Evolutionary conservation across 2,329 filamentous ascomycete species (phyloP).

Genomic region (Fusarium agapanthi): DNA sequence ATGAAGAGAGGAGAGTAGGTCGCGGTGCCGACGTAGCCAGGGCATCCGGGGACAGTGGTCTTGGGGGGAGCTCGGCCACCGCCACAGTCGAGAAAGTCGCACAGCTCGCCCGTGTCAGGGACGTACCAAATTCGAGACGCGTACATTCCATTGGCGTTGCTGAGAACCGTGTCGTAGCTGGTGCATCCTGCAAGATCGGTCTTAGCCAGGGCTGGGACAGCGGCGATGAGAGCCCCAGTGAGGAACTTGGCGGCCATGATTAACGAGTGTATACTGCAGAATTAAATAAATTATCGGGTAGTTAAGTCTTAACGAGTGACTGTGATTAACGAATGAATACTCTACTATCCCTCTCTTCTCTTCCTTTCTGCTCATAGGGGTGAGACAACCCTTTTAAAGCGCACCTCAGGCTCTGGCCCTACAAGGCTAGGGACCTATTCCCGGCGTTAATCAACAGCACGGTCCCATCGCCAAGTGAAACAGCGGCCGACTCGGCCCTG

Average conservation of each 20-base stretch:
- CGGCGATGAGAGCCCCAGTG: conserved; percentile 42
- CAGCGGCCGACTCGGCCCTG: conserved; percentile 2
- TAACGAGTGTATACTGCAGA: conserved; percentile 22
- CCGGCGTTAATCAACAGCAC: conserved; percentile 14
- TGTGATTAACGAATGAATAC: conserved; percentile 4
- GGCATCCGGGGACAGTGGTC: conserved; percentile 69
- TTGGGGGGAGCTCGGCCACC: conserved; percentile 72
- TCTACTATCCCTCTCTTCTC: background rate
- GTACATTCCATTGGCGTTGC: conserved; percentile 47
- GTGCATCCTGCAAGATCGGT: conserved; percentile 60
- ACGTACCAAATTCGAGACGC: conserved; percentile 66
- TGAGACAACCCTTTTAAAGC: conserved; percentile 20
- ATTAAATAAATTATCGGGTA: background rate
- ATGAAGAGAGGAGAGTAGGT: conserved; percentile 63
- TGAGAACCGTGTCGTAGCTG: conserved; percentile 47
- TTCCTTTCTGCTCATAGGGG: background rate
- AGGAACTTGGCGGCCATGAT: conserved; percentile 42
- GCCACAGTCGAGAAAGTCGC: conserved; percentile 71
- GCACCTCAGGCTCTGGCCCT: background rate
- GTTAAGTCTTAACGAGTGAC: background rate
- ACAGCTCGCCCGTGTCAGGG: conserved; percentile 71
- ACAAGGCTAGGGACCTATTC: conserved; percentile 8
- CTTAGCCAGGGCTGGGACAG: conserved; percentile 49
- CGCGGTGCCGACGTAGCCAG: conserved; percentile 62
- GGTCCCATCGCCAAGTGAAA: conserved; percentile 5